Base-by-base conservation (phyloP, 1,284 basidiomycete genomes). In the Ustilago vetiveriae region DNA sequence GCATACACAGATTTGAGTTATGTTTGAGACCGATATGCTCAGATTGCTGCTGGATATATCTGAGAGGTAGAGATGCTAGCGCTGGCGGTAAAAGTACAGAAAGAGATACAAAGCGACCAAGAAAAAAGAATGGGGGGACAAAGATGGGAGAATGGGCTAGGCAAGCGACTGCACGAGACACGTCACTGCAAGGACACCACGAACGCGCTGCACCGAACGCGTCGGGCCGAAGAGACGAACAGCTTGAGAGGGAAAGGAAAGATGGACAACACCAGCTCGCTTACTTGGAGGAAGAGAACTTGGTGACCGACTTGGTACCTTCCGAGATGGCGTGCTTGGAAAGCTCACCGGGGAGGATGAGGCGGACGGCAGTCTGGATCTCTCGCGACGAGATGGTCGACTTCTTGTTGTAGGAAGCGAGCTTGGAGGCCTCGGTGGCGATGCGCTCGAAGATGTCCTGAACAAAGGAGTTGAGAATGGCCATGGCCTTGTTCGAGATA, bases 271-370 rank as follows among this genome's bases (percentile, higher is more conserved):
- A 17, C 36, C 39, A 22, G 10, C 14, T 24, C 60, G 54, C 33
- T 66, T 71, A 71, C 68, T 71, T 71, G 68, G 68, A 71, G 76
- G 84, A 84, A 54, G 85, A 85, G 84, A 84, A 86, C 84, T 86
- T 86, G 83, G 86, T 86, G 44, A 81, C 78, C 56, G 84, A 83
- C 85, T 89, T 90, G 62, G 89, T 90, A 39, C 90, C 90, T 84
- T 92, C 90, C 19, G 89, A 90, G 84, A 92, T 90, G 80, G 89
- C 90, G 84, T 91, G 90, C 87, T 90, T 91, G 76, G 88, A 88
- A 53, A 90, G 85, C 83, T 90, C 89, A 82, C 88, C 88, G 53
- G 80, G 80, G 39, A 82, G 75, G 62, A 82, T 82, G 44, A 82
- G 74, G 27, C 80, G 78, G 43, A 80, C 80, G 27, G 74, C 79